These are phyloP conservation scores for Nakataea oryzae DNA, from an alignment of 2,329 filamentous ascomycete genomes.

Conservation along the genomic window DNA sequence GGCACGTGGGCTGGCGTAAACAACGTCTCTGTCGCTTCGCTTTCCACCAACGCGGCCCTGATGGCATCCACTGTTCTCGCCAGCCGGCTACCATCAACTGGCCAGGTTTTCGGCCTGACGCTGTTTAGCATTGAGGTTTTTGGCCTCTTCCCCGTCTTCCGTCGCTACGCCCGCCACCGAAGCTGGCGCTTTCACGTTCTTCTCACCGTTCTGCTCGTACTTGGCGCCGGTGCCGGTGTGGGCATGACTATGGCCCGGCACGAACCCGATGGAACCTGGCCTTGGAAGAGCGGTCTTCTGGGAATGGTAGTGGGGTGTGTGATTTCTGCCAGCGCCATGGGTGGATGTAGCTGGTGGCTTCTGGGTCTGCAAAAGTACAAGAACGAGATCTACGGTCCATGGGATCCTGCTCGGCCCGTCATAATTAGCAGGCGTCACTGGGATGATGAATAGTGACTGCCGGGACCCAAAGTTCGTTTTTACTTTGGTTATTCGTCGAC, in stretches of 20 bases:
- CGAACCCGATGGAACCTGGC: slow-evolving; percentile 26
- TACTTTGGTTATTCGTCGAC: not conserved
- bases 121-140: slow-evolving; percentile 97
- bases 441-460: slow-evolving; percentile 23
- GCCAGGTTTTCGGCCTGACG: slow-evolving; percentile 88
- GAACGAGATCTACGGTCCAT: slow-evolving; percentile 95
- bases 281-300: slow-evolving; percentile 48
- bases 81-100: slow-evolving; percentile 77
- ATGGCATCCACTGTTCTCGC: slow-evolving; percentile 95
- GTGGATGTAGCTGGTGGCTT: slow-evolving; percentile 94
- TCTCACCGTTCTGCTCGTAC: slow-evolving; percentile 65
- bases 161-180: slow-evolving; percentile 74
- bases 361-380: slow-evolving; percentile 98
- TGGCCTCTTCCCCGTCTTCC: slow-evolving; percentile 92
- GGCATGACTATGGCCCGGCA: slow-evolving; percentile 46
- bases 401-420: slow-evolving; percentile 88
- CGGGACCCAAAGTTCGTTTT: not conserved
- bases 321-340: slow-evolving; percentile 69
- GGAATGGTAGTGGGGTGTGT: slow-evolving; percentile 71
- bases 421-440: slow-evolving; percentile 59
- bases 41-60: slow-evolving; percentile 90
- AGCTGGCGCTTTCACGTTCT: slow-evolving; percentile 73
- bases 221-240: slow-evolving; percentile 70
- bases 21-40: slow-evolving; percentile 56
- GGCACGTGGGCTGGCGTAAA: slow-evolving; percentile 45